Evolutionary conservation across 2,329 filamentous ascomycete genomes (phyloP), one percentile per base, ranked within the genome.

Genomic region (Leptographium galeiforme): DNA sequence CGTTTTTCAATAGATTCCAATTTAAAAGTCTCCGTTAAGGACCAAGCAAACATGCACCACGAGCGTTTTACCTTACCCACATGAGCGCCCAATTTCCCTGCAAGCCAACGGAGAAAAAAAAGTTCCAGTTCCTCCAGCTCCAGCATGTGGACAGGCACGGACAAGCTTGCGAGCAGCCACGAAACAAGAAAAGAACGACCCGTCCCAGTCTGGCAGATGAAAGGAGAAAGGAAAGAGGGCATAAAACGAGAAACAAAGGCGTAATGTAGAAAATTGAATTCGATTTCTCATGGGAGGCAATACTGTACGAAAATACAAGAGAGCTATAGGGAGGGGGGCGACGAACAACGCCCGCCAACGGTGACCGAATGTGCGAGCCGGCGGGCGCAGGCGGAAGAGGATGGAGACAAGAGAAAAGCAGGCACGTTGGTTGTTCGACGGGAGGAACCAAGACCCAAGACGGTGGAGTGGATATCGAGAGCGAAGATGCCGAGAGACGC

Each of bases 221-320:
- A 19, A 43, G 18, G 25, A 14, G 8, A 48, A 38, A 36, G 25
- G 6, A 12, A 48, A 14, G 30, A 48, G 6, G 8, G 7, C 12
- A 11, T 19, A 33, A 18, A 19, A 38, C 33, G 25, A 25, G 25
- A 25, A 25, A 25, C 25, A 25, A 25, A 38, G 10, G 46, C 33
- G 14, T 12, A 48, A 36, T 19, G 46, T 38, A 38, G 46, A 48
- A 48, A 36, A 44, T 53, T 50, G 45, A 53, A 53, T 53, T 53
- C 52, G 52, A 53, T 53, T 53, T 53, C 45, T 53, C 52, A 53
- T 53, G 52, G 36, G 43, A 53, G 52, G 52, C 45, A 53, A 51
- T 51, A 50, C 48, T 54, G 53, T 54, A 49, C 53, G 48, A 38
- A 54, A 46, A 54, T 54, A 54, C 53, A 54, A 51, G 52, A 53